phyloP scores from a whole-genome alignment of 2,329 filamentous ascomycete species.

The Nemania sp. region DNA sequence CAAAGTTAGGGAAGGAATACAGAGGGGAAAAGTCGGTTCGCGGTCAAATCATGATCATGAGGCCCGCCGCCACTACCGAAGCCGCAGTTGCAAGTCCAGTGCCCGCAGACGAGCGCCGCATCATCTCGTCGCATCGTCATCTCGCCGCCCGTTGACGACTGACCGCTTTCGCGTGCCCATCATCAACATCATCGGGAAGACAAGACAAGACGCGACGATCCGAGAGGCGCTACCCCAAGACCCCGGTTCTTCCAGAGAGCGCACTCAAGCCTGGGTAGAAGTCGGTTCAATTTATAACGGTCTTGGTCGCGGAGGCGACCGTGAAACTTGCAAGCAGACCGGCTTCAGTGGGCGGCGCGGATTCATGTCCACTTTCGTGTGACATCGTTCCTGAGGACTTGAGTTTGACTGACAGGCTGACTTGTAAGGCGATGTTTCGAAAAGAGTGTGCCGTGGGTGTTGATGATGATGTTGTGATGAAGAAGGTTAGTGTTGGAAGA shows the following conservation, averaged over 20 bases:
- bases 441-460: no score
- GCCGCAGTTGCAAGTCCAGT: constrained; percentile 5
- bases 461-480: no score
- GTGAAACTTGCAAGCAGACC: constrained; percentile 2
- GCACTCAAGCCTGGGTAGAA: constrained; percentile 23
- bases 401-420: constrained; percentile 9
- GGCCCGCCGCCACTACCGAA: constrained; percentile 11
- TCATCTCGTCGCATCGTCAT: not conserved
- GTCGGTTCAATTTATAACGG: constrained; percentile 19
- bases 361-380: constrained; percentile 24
- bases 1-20: not conserved
- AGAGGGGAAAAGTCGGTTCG: not conserved
- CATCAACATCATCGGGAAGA: not conserved
- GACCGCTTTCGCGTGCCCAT: constrained; percentile 14
- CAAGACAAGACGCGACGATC: not conserved
- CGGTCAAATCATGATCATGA: constrained; percentile 11
- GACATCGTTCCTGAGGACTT: constrained; percentile 14
- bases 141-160: not conserved
- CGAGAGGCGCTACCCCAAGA: constrained; percentile 12
- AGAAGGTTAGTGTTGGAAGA: no score
- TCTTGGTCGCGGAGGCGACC: constrained; percentile 16
- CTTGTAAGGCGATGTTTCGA: no score
- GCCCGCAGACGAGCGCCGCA: constrained; percentile 16
- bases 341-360: constrained; percentile 9
- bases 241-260: constrained; percentile 25